Evolutionary conservation across 805 yeast species (phyloP), one percentile per base, ranked within the genome.

Genomic region (Kuraishia ogatae): DNA sequence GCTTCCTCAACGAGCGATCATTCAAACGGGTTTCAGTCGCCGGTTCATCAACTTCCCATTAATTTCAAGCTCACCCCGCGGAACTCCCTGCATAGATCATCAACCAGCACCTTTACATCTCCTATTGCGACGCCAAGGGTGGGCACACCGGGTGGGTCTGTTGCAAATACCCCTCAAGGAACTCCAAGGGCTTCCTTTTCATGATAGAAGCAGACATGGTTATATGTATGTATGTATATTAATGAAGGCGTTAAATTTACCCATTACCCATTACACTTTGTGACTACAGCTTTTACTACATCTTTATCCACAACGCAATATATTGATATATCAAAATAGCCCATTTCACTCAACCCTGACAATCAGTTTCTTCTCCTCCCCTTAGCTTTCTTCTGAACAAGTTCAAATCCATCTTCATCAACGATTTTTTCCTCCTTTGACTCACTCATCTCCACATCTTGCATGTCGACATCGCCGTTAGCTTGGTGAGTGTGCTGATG

Each of bases 331-430:
- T n/a, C n/a, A n/a, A n/a, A n/a, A n/a, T n/a, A n/a, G n/a, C n/a
- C n/a, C n/a, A n/a, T 26, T 26, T 26, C 29, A 26, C 29, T 26
- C 10, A n/a, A n/a, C 7, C 35, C 49, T 51, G 49, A 24, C 29
- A 66, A 51, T 61, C 54, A 39, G 20, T 22, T 28, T 39, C 24
- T 50, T 39, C 39, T 39, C 61, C 76, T 70, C 67, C 79, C 78
- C 67, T 78, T 77, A n/a, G 87, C 84, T 64, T 82, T 84, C 64
- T 81, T 84, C 63, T 84, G 90, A 2, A 93, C 97, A 58, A 90
- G 70, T 62, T 91, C 94, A 65, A 93, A 93, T 1, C 98, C 99
- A 66, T 93, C 98, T 39, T 93, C 98, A 66, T 93, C 98, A 8
- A 93, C 78, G 10, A 87, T 66, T 1, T 96, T 96, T 11, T 78